Evolutionary conservation across 306 rosid species (phyloP), one percentile per base, ranked within the genome.

Genomic region (Cicer judaicum): DNA sequence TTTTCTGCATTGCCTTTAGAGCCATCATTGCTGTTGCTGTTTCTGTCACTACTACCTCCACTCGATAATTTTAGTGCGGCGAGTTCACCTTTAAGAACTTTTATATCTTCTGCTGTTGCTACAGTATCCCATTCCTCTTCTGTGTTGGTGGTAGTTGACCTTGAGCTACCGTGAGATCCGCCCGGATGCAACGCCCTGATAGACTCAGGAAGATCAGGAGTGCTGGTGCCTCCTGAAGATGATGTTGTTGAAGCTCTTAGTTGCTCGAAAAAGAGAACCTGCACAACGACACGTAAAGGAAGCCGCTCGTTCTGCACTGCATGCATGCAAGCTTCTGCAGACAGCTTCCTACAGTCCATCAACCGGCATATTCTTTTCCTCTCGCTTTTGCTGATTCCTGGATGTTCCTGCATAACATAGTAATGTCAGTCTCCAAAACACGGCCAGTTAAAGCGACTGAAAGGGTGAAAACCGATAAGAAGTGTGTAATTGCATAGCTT

Each of bases 271-370:
- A 90, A 94, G 64, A 94, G 98, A 56, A 94, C 92, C 84, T 91
- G 98, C 72, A 91, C 98, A 0, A 90, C 90, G 0, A 88, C 90
- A 3, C 97, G 89, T 66, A 94, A 63, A 0, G 98, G 98, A 49
- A 94, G 95, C 73, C 97, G 84, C 87, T 94, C 96, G 29, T 91
- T 94, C 86, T 94, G 98, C 63, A 91, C 87, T 0, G 97, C 98
- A 15, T 91, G 98, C 90, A 90, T 87, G 88, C 98, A 89, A 12
- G 97, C 98, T 24, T 90, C 97, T 50, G 85, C 84, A 6, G 98
- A 91, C 65, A 94, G 74, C 86, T 88, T 94, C 76, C 88, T 78
- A 89, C 98, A 91, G 84, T 91, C 92, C 98, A 91, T 94, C 80
- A 94, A 74, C 76, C 85, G 84, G 46, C 98, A 94, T 78, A 94